Evolutionary conservation across 495 filamentous ascomycete genomes (phyloP).

Genomic region (Xylaria telfairii): DNA sequence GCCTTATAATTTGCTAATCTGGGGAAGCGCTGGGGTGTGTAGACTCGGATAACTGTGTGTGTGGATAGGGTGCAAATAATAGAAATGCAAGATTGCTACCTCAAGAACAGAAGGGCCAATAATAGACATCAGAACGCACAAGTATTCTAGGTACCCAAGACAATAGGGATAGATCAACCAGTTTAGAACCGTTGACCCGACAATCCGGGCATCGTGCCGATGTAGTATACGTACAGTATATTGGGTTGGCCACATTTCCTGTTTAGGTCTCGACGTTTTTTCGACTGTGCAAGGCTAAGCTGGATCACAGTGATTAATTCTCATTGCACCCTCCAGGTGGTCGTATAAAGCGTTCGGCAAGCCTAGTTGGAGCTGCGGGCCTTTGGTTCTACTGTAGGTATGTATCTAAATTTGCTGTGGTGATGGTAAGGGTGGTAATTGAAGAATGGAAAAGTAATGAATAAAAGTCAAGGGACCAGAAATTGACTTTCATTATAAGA

Average conservation of each 20-base stretch:
- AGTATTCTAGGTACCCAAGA: not conserved
- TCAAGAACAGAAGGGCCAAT: not conserved
- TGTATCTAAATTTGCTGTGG: not conserved
- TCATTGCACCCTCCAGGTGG: not conserved
- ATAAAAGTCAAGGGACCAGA: too few species aligned
- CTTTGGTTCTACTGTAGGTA: not conserved
- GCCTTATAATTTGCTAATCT: not conserved
- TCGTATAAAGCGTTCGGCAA: not conserved
- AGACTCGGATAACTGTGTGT: not conserved
- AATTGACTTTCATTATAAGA: not conserved
- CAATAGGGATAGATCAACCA: constrained; percentile 3
- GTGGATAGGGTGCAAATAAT: constrained; percentile 3
- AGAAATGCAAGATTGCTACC: not conserved
- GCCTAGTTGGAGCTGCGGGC: constrained; percentile 12
- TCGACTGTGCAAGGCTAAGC: not conserved
- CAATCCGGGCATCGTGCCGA: constrained; percentile 14
- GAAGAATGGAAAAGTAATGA: too few species aligned
- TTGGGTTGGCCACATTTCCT: constrained; percentile 5
- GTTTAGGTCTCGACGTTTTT: not conserved
- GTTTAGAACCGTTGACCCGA: constrained; percentile 10
- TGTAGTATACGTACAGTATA: not conserved
- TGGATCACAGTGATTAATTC: not conserved
- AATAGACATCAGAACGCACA: not conserved
- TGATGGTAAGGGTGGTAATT: not conserved
- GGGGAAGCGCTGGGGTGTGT: constrained; percentile 12